A percentile compares a stretch with the other conserved stretches of the same genome.
Conservation (phyloP, 1,284 basidiomycete species). For the Peniophora sp. region DNA sequence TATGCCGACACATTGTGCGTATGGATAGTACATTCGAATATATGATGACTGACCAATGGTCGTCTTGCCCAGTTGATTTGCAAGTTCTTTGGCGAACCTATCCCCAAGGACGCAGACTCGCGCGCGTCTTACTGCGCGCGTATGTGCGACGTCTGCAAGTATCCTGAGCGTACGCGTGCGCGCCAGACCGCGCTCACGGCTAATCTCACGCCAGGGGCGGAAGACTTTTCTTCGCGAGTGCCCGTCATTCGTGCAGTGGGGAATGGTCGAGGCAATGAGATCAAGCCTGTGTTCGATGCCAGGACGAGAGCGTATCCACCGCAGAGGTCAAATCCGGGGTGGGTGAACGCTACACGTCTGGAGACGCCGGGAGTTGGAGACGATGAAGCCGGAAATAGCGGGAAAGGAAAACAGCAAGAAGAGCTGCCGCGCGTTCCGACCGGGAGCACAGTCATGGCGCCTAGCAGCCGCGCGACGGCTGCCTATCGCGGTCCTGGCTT, state of each 20-base stretch:
- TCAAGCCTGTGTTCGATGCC: too few species aligned
- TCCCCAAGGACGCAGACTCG: slow-evolving; percentile 37
- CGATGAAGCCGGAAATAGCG: too few species aligned
- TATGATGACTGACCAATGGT: neutral
- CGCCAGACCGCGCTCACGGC: slow-evolving; percentile 34
- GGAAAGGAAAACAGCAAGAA: too few species aligned
- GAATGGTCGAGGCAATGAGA: slow-evolving; percentile 14
- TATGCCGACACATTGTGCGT: slow-evolving; percentile 73
- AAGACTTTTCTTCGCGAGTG: slow-evolving; percentile 27
- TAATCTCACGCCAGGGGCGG: slow-evolving; percentile 27
- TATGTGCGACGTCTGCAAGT: slow-evolving; percentile 87
- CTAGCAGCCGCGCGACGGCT: too few species aligned
- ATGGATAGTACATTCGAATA: neutral
- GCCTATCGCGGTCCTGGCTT: too few species aligned
- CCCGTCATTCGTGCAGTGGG: slow-evolving; percentile 15
- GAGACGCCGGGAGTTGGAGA: too few species aligned
- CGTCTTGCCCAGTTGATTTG: slow-evolving; percentile 52
- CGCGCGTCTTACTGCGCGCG: slow-evolving; percentile 56
- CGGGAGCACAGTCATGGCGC: too few species aligned
- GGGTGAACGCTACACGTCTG: too few species aligned
- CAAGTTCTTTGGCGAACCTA: slow-evolving; percentile 75
- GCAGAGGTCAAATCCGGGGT: too few species aligned
- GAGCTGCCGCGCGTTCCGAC: too few species aligned
- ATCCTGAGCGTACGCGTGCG: slow-evolving; percentile 52
- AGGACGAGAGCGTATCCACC: too few species aligned